These are phyloP conservation scores for Dictyostelium intermedium DNA, from an alignment of 78 protist genomes.

Conservation along the genomic window DNA sequence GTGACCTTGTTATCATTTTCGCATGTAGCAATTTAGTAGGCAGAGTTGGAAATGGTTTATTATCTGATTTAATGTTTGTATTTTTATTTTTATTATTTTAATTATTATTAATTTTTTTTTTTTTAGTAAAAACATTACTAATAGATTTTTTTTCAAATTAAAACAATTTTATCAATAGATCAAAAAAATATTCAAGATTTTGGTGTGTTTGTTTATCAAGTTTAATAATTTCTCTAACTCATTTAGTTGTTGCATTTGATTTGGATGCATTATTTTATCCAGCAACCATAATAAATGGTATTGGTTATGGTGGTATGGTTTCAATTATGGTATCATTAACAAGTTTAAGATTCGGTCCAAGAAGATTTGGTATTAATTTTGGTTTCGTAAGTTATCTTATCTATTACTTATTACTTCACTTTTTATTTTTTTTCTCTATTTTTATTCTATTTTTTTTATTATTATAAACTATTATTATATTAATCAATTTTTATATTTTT, in stretches of 20 bases:
- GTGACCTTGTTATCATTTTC: slow-evolving; percentile 59
- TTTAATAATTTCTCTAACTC: slow-evolving; percentile 25
- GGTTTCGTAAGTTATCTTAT: slow-evolving; percentile 57
- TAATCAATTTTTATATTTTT: neutral
- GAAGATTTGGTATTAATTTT: slow-evolving; percentile 68
- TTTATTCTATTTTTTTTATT: too few relatives aligned
- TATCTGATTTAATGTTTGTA: slow-evolving; percentile 39
- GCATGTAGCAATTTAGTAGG: slow-evolving; percentile 30
- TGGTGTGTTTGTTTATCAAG: slow-evolving; percentile 32
- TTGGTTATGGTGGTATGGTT: slow-evolving; percentile 70
- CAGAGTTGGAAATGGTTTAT: slow-evolving; percentile 25
- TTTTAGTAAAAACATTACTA: neutral
- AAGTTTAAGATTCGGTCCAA: slow-evolving; percentile 31
- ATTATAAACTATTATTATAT: too few relatives aligned
- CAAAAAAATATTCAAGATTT: slow-evolving; percentile 49
- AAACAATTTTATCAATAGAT: neutral
- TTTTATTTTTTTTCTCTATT: too few relatives aligned
- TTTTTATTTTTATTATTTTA: neutral
- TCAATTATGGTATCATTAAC: slow-evolving; percentile 19
- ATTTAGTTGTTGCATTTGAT: slow-evolving; percentile 9
- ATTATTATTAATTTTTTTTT: neutral
- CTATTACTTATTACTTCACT: too few relatives aligned
- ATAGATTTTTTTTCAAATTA: neutral
- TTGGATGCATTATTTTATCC: neutral
- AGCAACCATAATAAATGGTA: slow-evolving; percentile 15